Percentiles rank a stretch among this genome's conserved stretches.
These are phyloP conservation scores for Calamus simplicifolius DNA, from an alignment of 176 grass and related monocot species.

Conservation along the genomic window DNA sequence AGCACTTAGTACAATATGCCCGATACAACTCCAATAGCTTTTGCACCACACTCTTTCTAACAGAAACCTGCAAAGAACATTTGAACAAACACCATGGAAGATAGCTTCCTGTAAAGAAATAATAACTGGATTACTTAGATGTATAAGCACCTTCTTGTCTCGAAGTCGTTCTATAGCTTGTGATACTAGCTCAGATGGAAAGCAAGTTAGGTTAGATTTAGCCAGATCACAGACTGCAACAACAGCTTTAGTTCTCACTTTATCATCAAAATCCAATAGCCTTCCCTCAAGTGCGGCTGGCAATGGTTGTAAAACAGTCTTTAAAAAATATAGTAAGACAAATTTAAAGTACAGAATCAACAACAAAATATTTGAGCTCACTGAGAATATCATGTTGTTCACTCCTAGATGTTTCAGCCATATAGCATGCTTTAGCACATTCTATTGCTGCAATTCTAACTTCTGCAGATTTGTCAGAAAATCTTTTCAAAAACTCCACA, in stretches of 20 bases:
- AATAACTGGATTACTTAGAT: neutral
- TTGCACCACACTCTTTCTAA: slow-evolving; percentile 74
- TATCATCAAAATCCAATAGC: slow-evolving; percentile 90
- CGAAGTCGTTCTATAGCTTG: slow-evolving; percentile 58
- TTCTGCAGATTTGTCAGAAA: slow-evolving; percentile 75
- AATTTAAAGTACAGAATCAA: slow-evolving; percentile 18
- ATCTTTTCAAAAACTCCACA: slow-evolving; percentile 77
- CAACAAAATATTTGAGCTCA: slow-evolving; percentile 24
- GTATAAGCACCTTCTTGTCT: slow-evolving; percentile 75
- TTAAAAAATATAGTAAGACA: slow-evolving; percentile 17
- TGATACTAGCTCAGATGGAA: slow-evolving; percentile 60
- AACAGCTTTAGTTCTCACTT: slow-evolving; percentile 86
- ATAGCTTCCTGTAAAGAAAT: neutral
- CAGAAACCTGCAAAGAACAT: slow-evolving; percentile 54
- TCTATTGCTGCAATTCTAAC: slow-evolving; percentile 86
- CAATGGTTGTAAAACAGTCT: slow-evolving; percentile 21
- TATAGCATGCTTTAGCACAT: slow-evolving; percentile 57
- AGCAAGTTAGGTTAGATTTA: slow-evolving; percentile 57
- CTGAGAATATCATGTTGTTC: slow-evolving; percentile 58
- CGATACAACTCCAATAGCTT: slow-evolving; percentile 77
- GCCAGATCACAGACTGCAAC: slow-evolving; percentile 74
- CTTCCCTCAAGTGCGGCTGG: slow-evolving; percentile 69
- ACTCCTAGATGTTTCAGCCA: slow-evolving; percentile 40
- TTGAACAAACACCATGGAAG: slow-evolving; percentile 12
- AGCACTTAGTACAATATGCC: slow-evolving; percentile 71